These are phyloP conservation scores for Globisporangium nunn DNA, from an alignment of 352 stramenopile genomes.

Conservation along the genomic window DNA sequence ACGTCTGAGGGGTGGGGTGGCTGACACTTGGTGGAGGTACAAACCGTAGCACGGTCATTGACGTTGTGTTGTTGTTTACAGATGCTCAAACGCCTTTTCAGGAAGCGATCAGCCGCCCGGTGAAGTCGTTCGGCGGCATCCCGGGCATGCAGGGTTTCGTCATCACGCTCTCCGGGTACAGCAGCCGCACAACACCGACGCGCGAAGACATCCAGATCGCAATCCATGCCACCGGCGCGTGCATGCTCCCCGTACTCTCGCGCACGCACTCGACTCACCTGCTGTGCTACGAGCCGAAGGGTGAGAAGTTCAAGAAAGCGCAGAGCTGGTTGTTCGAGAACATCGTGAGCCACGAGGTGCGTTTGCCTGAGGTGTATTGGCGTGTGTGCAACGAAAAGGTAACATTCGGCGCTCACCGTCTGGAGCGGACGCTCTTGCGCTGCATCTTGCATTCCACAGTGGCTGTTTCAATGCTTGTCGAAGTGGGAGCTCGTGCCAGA, in stretches of 20 bases:
- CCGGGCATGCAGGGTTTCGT: constrained; percentile 73
- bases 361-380: not conserved
- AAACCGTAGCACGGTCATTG: not conserved
- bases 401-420: constrained; percentile 4
- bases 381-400: not conserved
- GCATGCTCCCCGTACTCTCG: constrained; percentile 76
- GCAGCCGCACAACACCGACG: constrained; percentile 59
- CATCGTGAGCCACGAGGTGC: constrained; percentile 75
- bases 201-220: constrained; percentile 81
- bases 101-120: constrained; percentile 47
- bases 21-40: not conserved
- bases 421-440: not conserved
- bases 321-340: constrained; percentile 78
- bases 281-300: constrained; percentile 64
- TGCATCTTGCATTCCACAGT: constrained; percentile 24
- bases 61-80: not conserved
- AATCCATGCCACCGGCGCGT: constrained; percentile 77
- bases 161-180: constrained; percentile 81
- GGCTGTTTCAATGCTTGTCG: constrained; percentile 64
- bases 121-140: constrained; percentile 63
- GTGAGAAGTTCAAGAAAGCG: constrained; percentile 84
- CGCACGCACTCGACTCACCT: constrained; percentile 78
- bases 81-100: constrained; percentile 24
- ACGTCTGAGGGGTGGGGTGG: not conserved
- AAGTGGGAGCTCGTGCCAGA: constrained; percentile 63